Evolutionary conservation across 495 filamentous ascomycete species (phyloP).

Genomic region (Daldinia grandis): DNA sequence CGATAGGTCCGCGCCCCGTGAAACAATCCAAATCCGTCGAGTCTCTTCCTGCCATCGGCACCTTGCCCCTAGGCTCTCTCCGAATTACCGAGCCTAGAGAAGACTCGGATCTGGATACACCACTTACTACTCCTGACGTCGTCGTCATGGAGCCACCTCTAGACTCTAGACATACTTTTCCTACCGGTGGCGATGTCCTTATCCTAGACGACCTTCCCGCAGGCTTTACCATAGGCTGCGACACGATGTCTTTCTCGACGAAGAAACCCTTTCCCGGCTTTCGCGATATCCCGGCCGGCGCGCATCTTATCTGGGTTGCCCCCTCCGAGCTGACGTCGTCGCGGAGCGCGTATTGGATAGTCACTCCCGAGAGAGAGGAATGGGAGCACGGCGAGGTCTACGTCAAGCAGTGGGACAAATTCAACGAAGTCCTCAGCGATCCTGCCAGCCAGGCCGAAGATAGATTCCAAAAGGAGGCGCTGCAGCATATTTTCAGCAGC

Average conservation of each 20-base stretch:
- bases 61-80: conserved; percentile 47
- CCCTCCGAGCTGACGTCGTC: conserved; percentile 54
- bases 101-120: conserved; percentile 8
- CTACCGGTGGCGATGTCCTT: conserved; percentile 54
- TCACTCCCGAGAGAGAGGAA: conserved; percentile 43
- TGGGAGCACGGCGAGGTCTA: conserved; percentile 50
- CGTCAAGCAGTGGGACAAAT: conserved; percentile 69
- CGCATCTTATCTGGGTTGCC: conserved; percentile 67
- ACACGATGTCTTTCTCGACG: conserved; percentile 53
- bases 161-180: conserved; percentile 20
- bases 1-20: neutral
- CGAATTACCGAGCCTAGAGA: conserved; percentile 43
- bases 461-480: conserved; percentile 43
- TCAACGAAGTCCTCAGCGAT: conserved; percentile 56
- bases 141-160: conserved; percentile 23
- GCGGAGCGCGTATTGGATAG: conserved; percentile 69
- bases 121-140: conserved; percentile 11
- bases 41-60: conserved; percentile 47
- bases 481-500: conserved; percentile 48
- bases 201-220: conserved; percentile 52
- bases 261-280: conserved; percentile 61
- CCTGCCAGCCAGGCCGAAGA: conserved; percentile 50
- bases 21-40: conserved; percentile 40
- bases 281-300: conserved; percentile 64
- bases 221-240: conserved; percentile 56